A percentile compares a stretch with the other conserved stretches of the same genome.
Evolutionary conservation across 257 asterid genomes (phyloP).

Genomic region (Nicotiana obtusifolia): DNA sequence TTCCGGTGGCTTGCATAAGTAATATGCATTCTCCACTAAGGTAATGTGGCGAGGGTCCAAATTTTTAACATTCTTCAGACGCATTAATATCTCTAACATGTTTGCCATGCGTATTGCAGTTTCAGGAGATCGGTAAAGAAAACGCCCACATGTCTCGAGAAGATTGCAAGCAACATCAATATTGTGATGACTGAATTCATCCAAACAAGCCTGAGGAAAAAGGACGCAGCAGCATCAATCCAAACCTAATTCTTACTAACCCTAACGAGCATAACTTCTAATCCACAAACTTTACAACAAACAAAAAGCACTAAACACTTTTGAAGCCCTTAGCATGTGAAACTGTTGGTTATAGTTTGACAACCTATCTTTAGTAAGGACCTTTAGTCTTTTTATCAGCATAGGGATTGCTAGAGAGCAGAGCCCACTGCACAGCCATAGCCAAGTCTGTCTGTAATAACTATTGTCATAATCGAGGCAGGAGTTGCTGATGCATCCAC

Average conservation of each 20-base stretch:
- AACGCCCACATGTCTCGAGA: constrained; percentile 98
- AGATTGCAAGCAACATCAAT: constrained; percentile 98
- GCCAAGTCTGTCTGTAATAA: not conserved
- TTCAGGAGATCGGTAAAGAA: constrained; percentile 94
- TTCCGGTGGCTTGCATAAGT: constrained; percentile 98
- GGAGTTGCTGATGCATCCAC: not conserved
- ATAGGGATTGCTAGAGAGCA: not conserved
- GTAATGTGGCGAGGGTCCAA: constrained; percentile 99
- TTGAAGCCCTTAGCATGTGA: constrained; percentile 4
- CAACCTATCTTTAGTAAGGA: not conserved
- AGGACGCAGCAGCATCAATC: not conserved
- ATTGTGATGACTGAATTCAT: constrained; percentile 95
- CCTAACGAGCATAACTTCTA: not conserved
- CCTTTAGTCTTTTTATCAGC: not conserved
- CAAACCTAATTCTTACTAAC: constrained; percentile 8
- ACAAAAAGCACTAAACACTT: not conserved
- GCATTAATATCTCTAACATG: constrained; percentile 98
- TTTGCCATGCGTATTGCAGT: constrained; percentile 89
- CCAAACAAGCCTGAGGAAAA: constrained; percentile 79
- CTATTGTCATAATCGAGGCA: not conserved
- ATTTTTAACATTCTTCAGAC: constrained; percentile 93
- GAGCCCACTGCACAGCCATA: not conserved
- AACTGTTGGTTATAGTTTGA: not conserved
- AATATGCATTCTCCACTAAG: constrained; percentile 94
- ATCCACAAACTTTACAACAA: not conserved